phyloP scores from a whole-genome alignment of 345 rosid species.

The Rhizophora mangle region DNA sequence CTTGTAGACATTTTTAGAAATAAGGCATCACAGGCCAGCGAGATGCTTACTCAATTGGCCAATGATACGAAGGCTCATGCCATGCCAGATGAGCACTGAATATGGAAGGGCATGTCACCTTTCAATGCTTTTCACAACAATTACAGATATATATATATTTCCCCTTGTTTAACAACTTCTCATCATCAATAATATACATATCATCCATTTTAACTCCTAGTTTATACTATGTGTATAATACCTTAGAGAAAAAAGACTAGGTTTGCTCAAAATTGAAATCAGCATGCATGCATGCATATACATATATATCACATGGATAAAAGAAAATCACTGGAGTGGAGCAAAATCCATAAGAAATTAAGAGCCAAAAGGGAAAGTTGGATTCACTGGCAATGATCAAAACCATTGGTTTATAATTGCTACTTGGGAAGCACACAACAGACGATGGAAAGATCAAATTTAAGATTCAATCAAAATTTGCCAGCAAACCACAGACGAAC shows the following conservation, averaged over 20 bases:
- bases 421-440: neutral
- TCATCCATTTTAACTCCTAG: neutral
- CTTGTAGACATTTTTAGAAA: conserved; percentile 46
- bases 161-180: conserved; percentile 12
- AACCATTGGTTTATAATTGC: conserved; percentile 7
- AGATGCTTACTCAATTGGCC: conserved; percentile 56
- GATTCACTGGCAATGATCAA: conserved; percentile 21
- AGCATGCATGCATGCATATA: neutral
- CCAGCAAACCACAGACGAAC: neutral
- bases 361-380: conserved; percentile 6
- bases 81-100: conserved; percentile 24
- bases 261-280: neutral
- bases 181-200: conserved; percentile 18
- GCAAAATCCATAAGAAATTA: conserved; percentile 11
- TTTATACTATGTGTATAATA: neutral
- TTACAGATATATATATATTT: conserved; percentile 7
- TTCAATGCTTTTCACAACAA: neutral
- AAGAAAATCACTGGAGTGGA: neutral
- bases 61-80: conserved; percentile 22
- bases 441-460: neutral
- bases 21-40: conserved; percentile 47
- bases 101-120: conserved; percentile 9
- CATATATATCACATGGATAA: neutral
- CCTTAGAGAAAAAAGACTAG: neutral
- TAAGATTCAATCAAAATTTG: conserved; percentile 7